phyloP scores from a whole-genome alignment of 148 eudicot species.

The Amaranthus cruentus region DNA sequence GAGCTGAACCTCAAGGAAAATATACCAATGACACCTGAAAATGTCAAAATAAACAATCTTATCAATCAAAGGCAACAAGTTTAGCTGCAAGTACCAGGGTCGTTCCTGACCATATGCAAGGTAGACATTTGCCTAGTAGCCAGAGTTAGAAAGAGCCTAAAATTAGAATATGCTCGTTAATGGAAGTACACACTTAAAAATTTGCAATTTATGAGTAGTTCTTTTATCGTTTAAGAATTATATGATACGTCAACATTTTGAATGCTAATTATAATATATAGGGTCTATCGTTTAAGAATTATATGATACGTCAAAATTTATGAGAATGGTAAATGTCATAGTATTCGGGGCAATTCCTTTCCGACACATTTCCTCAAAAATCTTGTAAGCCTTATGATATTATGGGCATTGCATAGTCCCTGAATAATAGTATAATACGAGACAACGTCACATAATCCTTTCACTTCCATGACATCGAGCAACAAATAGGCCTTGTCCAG shows the following conservation, averaged over 20 bases:
- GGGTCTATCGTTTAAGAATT: too few relatives aligned
- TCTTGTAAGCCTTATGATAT: slow-evolving; percentile 49
- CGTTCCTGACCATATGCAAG: too few relatives aligned
- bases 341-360: slow-evolving; percentile 75
- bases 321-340: slow-evolving; percentile 75
- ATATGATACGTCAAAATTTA: slow-evolving; percentile 29
- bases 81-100: neutral
- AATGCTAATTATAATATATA: too few relatives aligned
- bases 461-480: slow-evolving; percentile 67
- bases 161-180: too few relatives aligned
- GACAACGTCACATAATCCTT: slow-evolving; percentile 71
- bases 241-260: too few relatives aligned
- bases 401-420: slow-evolving; percentile 51
- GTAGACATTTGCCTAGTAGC: too few relatives aligned
- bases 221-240: too few relatives aligned
- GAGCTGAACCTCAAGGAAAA: slow-evolving; percentile 5
- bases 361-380: slow-evolving; percentile 70
- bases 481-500: slow-evolving; percentile 71
- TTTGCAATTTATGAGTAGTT: too few relatives aligned
- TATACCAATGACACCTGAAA: slow-evolving; percentile 3
- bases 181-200: too few relatives aligned
- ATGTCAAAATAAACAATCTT: slow-evolving; percentile 8
- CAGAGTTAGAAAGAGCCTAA: too few relatives aligned
- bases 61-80: neutral
- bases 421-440: slow-evolving; percentile 76